A percentile compares a stretch with the other conserved stretches of the same genome.
Evolutionary conservation across 2,329 filamentous ascomycete species (phyloP).

Genomic region (Thielaviopsis punctulata): DNA sequence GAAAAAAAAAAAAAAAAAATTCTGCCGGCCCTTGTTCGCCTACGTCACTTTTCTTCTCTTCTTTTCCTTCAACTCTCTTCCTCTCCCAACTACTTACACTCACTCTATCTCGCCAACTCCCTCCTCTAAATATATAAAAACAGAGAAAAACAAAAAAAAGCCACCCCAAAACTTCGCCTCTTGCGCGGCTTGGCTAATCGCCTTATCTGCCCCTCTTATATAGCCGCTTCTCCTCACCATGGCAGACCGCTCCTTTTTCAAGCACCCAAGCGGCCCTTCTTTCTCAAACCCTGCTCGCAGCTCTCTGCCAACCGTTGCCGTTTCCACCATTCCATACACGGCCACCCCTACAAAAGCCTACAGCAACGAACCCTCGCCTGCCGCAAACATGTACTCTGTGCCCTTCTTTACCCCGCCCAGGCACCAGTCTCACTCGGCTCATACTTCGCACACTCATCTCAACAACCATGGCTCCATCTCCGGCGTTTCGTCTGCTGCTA

Average conservation of each 20-base stretch:
- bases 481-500: not conserved
- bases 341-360: not conserved
- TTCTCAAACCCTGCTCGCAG: constrained; percentile 32
- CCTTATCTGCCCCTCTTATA: too few species aligned
- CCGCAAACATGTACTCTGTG: not conserved
- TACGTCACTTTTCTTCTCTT: constrained; percentile 7
- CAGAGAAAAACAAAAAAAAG: too few species aligned
- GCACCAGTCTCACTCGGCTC: constrained; percentile 1
- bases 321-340: not conserved
- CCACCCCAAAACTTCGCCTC: too few species aligned
- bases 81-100: too few species aligned
- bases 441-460: constrained; percentile 5
- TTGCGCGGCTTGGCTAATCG: too few species aligned
- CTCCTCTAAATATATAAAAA: too few species aligned
- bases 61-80: not conserved
- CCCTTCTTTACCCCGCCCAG: not conserved
- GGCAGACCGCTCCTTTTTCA: not conserved
- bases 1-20: not conserved
- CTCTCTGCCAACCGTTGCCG: constrained; percentile 29
- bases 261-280: constrained; percentile 25
- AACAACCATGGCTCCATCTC: not conserved
- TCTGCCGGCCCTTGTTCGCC: not conserved
- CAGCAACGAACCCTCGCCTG: not conserved
- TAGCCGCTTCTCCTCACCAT: too few species aligned
- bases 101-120: too few species aligned